Conservation (phyloP, 2,329 filamentous ascomycete species). For the Sporothrix inflata region DNA sequence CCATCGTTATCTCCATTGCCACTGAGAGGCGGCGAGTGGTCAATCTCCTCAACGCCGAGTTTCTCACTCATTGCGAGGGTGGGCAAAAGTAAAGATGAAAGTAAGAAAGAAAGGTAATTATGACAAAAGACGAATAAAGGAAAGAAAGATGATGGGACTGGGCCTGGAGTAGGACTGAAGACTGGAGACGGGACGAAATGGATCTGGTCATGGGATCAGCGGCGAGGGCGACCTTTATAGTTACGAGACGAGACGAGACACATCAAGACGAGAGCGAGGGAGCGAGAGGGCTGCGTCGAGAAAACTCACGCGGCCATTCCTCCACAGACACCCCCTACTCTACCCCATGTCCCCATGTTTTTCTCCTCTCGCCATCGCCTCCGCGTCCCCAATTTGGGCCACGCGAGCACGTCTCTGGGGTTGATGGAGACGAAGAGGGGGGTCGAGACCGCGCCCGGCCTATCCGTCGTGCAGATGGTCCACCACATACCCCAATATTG, state of each 20-base stretch:
- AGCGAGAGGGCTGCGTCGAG: too few relatives aligned
- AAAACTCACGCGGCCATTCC: neutral
- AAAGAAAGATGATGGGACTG: neutral
- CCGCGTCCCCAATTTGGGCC: neutral
- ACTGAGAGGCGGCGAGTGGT: neutral
- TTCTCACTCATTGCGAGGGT: neutral
- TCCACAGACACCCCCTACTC: neutral
- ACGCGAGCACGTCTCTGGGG: neutral
- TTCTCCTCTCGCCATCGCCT: neutral
- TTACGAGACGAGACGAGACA: neutral
- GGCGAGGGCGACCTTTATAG: neutral
- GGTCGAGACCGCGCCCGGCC: neutral
- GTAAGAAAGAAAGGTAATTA: neutral
- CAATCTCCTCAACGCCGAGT: neutral
- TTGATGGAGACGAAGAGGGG: neutral
- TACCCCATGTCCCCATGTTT: neutral
- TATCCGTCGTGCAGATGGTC: neutral
- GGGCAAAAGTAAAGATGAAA: neutral
- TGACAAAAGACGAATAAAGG: neutral
- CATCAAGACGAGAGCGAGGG: neutral
- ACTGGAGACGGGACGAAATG: too few relatives aligned
- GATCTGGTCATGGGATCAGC: conserved; percentile 4
- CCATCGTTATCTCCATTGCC: neutral
- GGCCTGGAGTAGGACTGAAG: too few relatives aligned
- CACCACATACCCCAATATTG: neutral